These are phyloP conservation scores for Euphrasia arctica DNA, from an alignment of 305 asterid genomes.

Conservation along the genomic window DNA sequence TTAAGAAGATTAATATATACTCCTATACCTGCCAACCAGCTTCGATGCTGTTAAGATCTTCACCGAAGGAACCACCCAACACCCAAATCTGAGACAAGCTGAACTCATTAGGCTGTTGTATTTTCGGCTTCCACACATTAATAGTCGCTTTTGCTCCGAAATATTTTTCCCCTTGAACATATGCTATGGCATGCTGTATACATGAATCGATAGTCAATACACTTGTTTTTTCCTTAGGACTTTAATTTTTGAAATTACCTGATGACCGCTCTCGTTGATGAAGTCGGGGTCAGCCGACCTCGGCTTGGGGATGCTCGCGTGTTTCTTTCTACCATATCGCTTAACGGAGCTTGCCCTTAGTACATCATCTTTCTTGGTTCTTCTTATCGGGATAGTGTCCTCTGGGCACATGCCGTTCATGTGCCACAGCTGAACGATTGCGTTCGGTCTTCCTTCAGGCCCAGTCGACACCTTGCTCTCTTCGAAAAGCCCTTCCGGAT, in stretches of 20 bases:
- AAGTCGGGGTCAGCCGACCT: conserved; percentile 70
- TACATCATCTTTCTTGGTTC: conserved; percentile 71
- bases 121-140: conserved; percentile 95
- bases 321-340: conserved; percentile 18
- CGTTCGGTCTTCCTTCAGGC: conserved; percentile 35
- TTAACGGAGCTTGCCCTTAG: conserved; percentile 31
- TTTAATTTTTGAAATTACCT: conserved; percentile 37
- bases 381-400: conserved; percentile 64
- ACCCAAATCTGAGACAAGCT: conserved; percentile 95
- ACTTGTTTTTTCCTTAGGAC: conserved; percentile 4
- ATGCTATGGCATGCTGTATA: conserved; percentile 71
- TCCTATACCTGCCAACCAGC: conserved; percentile 92
- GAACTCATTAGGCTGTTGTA: conserved; percentile 89
- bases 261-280: conserved; percentile 71
- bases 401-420: conserved; percentile 63
- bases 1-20: background rate
- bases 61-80: conserved; percentile 73
- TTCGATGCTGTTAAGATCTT: conserved; percentile 51
- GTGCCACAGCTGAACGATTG: conserved; percentile 75
- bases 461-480: conserved; percentile 40
- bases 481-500: conserved; percentile 59
- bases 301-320: conserved; percentile 51
- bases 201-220: background rate
- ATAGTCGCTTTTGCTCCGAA: conserved; percentile 92
- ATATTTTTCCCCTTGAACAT: conserved; percentile 85